A percentile compares a stretch with the other conserved stretches of the same genome.
phyloP scores from a whole-genome alignment of 345 rosid species.

The Rubroshorea leprosula region DNA sequence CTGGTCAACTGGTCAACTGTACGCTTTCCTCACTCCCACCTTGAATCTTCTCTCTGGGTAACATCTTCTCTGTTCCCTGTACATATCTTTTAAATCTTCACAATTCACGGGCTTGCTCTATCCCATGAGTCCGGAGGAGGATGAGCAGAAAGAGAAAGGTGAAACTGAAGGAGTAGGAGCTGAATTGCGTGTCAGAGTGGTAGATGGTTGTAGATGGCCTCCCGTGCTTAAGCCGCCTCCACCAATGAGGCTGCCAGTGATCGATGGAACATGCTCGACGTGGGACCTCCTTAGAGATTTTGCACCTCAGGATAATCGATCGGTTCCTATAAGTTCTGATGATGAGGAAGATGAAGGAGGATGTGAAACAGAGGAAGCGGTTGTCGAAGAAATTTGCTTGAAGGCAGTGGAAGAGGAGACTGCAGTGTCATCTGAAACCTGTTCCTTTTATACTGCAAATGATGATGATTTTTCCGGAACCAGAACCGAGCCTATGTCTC shows the following conservation, averaged over 20 bases:
- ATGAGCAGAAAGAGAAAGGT: slow-evolving; percentile 15
- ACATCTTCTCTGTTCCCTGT: too few species aligned
- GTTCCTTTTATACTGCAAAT: slow-evolving; percentile 49
- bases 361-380: slow-evolving; percentile 12
- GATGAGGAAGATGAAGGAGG: slow-evolving; percentile 23
- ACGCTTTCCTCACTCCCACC: too few species aligned
- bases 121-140: slow-evolving; percentile 23
- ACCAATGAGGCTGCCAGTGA: slow-evolving; percentile 36
- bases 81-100: too few species aligned
- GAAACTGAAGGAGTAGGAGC: slow-evolving; percentile 18
- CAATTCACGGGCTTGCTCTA: too few species aligned
- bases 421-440: slow-evolving; percentile 33
- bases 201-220: slow-evolving; percentile 39
- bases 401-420: slow-evolving; percentile 24
- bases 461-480: slow-evolving; percentile 74
- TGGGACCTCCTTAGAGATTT: slow-evolving; percentile 69
- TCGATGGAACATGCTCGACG: slow-evolving; percentile 45
- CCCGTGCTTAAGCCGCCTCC: slow-evolving; percentile 68
- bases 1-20: too few species aligned
- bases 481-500: slow-evolving; percentile 55
- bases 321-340: slow-evolving; percentile 20
- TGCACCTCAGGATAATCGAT: slow-evolving; percentile 34
- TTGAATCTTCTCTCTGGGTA: too few species aligned
- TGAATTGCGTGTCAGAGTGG: slow-evolving; percentile 28
- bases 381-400: slow-evolving; percentile 14